Conservation (phyloP, 148 eudicot genomes). For the Amaranthus cruentus region DNA sequence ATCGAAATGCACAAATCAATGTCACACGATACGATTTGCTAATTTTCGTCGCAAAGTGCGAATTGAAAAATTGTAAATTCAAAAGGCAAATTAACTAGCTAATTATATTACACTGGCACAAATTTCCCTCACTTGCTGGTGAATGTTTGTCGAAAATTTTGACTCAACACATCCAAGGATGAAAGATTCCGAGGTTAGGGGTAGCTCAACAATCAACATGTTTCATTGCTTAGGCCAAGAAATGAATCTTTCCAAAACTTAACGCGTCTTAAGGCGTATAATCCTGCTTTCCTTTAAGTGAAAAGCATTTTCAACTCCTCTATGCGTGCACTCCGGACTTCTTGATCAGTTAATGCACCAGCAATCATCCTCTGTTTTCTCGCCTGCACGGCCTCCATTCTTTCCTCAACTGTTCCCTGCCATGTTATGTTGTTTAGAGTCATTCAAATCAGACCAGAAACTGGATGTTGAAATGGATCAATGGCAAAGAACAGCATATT, state of each 20-base stretch:
- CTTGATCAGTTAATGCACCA: slow-evolving; percentile 98
- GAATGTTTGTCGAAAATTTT: background rate
- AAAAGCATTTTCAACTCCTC: slow-evolving; percentile 98
- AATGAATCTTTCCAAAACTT: background rate
- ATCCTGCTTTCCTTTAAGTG: slow-evolving; percentile 30
- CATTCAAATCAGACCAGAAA: background rate
- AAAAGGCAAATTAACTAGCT: too few relatives aligned
- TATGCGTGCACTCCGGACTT: slow-evolving; percentile 84
- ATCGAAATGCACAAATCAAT: too few relatives aligned
- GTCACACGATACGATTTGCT: too few relatives aligned
- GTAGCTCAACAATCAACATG: background rate
- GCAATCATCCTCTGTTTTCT: slow-evolving; percentile 90
- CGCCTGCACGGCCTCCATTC: slow-evolving; percentile 98
- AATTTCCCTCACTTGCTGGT: too few relatives aligned
- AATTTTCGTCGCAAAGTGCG: too few relatives aligned
- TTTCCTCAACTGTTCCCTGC: slow-evolving; percentile 94
- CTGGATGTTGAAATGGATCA: background rate
- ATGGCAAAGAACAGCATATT: background rate
- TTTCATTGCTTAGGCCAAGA: background rate
- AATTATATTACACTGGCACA: too few relatives aligned
- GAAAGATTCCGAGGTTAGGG: background rate
- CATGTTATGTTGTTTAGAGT: background rate
- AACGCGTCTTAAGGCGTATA: background rate
- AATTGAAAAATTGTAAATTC: too few relatives aligned
- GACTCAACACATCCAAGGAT: background rate